Conservation (phyloP, 768 basidiomycete species). For the Macrolepiota albuminosa region DNA sequence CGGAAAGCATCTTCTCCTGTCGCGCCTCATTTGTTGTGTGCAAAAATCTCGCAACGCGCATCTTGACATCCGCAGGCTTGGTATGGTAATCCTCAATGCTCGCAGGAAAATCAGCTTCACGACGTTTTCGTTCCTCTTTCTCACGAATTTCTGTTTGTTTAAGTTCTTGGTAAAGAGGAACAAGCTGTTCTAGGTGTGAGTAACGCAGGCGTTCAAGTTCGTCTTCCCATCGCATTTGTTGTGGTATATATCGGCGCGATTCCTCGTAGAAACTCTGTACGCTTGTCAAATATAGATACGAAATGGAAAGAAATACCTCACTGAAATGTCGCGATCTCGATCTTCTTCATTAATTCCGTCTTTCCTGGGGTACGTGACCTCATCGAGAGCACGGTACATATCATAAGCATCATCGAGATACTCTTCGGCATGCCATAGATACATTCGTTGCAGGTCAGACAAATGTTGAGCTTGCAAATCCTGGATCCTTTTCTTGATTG, state of each 20-base stretch:
- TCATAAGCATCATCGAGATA: conserved; percentile 31
- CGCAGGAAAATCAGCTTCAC: conserved; percentile 28
- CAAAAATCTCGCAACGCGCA: conserved; percentile 49
- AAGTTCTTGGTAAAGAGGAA: conserved; percentile 16
- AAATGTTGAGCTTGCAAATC: conserved; percentile 25
- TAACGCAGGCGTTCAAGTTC: conserved; percentile 26
- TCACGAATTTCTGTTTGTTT: conserved; percentile 16
- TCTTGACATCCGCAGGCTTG: conserved; percentile 37
- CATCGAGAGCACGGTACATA: conserved; percentile 26
- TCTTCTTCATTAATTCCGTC: conserved; percentile 12
- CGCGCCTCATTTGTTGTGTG: conserved; percentile 17
- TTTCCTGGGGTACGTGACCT: conserved; percentile 11
- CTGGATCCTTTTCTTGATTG: conserved; percentile 23
- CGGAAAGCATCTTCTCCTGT: conserved; percentile 42
- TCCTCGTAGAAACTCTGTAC: conserved; percentile 22
- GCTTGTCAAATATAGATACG: not conserved
- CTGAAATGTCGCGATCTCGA: conserved; percentile 20
- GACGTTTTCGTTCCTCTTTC: conserved; percentile 19
- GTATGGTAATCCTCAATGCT: conserved; percentile 28
- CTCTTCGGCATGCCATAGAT: conserved; percentile 29
- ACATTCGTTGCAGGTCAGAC: conserved; percentile 33
- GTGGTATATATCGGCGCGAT: conserved; percentile 14
- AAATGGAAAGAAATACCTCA: not conserved
- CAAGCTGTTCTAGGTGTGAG: conserved; percentile 23
- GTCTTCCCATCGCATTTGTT: conserved; percentile 23